Percentiles rank a stretch among this genome's conserved stretches.
Evolutionary conservation across 1,284 basidiomycete species (phyloP).

Genomic region (Melampsora americana): DNA sequence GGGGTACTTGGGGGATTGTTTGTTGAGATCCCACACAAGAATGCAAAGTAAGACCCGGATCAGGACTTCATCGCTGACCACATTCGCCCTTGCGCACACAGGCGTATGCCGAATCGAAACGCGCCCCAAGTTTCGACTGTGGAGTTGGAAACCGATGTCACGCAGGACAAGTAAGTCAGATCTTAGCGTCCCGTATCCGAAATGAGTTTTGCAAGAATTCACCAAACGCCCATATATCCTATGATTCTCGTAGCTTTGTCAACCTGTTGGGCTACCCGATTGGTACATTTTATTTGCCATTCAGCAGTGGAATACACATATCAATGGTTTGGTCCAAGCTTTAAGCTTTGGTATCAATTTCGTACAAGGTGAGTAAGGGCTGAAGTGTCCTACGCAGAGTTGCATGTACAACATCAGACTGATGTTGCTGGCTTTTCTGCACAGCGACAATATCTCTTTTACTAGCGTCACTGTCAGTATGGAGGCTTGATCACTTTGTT

Average conservation of each 20-base stretch:
- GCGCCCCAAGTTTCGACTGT: slow-evolving; percentile 25
- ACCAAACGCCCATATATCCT: neutral
- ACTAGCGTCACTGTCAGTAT: slow-evolving; percentile 21
- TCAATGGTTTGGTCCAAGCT: slow-evolving; percentile 24
- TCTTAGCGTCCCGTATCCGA: neutral
- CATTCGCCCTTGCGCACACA: neutral
- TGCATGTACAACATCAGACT: neutral
- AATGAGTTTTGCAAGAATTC: neutral
- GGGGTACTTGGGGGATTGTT: no score
- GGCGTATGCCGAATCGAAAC: slow-evolving; percentile 30
- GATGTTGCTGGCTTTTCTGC: neutral
- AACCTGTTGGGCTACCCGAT: slow-evolving; percentile 25
- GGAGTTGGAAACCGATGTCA: slow-evolving; percentile 33
- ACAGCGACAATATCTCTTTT: slow-evolving; percentile 5
- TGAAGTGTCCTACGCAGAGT: neutral
- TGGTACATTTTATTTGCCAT: slow-evolving; percentile 41
- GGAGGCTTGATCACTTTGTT: slow-evolving; percentile 10
- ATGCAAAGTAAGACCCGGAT: no score
- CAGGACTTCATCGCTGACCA: no score
- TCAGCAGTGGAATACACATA: slow-evolving; percentile 41
- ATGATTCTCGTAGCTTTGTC: slow-evolving; percentile 17
- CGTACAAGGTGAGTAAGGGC: slow-evolving; percentile 26
- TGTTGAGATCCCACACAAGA: no score
- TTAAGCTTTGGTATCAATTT: slow-evolving; percentile 27
- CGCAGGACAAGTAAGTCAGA: slow-evolving; percentile 11